phyloP scores from a whole-genome alignment of 768 basidiomycete genomes.

The Xanthoconium stramineum region DNA sequence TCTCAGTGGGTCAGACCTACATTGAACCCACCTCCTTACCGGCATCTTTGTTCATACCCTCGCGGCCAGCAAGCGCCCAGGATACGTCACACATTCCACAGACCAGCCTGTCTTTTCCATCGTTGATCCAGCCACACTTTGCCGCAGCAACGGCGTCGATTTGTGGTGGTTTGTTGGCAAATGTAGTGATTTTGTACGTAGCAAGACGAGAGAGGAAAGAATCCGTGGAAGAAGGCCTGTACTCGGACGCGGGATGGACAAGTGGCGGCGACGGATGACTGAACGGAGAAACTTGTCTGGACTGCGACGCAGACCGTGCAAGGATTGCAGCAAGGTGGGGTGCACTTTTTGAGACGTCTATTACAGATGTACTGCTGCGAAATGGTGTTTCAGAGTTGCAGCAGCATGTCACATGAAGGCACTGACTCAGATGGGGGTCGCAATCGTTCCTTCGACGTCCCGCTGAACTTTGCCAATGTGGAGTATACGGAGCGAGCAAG shows the following conservation, averaged over 20 bases:
- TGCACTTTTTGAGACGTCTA: conserved; percentile 50
- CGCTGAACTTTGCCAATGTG: conserved; percentile 74
- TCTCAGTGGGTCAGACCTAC: conserved; percentile 12
- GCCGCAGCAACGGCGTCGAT: conserved; percentile 80
- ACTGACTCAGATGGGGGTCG: conserved; percentile 29
- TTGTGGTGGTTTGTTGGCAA: conserved; percentile 68
- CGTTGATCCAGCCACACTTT: conserved; percentile 81
- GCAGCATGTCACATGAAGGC: not conserved
- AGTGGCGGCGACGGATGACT: conserved; percentile 33
- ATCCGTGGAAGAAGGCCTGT: conserved; percentile 72
- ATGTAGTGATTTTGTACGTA: conserved; percentile 78
- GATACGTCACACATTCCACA: conserved; percentile 70
- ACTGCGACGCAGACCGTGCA: conserved; percentile 55
- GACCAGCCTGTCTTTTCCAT: conserved; percentile 74
- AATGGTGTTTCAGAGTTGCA: conserved; percentile 1
- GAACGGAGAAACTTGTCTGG: conserved; percentile 49
- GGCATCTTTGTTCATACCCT: conserved; percentile 73
- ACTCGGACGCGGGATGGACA: conserved; percentile 47
- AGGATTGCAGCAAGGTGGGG: conserved; percentile 73
- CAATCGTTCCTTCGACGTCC: conserved; percentile 48
- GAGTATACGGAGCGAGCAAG: conserved; percentile 67
- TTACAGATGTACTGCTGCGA: conserved; percentile 4
- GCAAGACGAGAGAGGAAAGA: conserved; percentile 72
- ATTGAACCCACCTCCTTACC: conserved; percentile 51
- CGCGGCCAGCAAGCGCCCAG: conserved; percentile 69